Conservation (phyloP, 257 asterid species). For the Fraxinus anomala region DNA sequence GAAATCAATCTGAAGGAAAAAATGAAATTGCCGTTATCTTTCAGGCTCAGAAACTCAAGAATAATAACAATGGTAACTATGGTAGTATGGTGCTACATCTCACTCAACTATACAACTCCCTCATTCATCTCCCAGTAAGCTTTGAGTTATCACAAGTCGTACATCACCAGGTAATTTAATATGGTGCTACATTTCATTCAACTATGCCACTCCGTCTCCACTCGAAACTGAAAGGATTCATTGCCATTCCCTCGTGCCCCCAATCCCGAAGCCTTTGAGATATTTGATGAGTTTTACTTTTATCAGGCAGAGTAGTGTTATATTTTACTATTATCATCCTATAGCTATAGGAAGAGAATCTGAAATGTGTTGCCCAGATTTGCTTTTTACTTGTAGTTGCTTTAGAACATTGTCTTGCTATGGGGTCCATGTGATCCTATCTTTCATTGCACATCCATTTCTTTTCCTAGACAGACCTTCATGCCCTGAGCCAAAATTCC, state of each 20-base stretch:
- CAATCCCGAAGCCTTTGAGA: not conserved
- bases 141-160: too few relatives aligned
- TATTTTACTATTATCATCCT: not conserved
- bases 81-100: not conserved
- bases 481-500: slow-evolving; percentile 31
- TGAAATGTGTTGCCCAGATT: slow-evolving; percentile 1
- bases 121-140: not conserved
- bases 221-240: not conserved
- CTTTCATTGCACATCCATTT: not conserved
- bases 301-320: not conserved
- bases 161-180: not conserved
- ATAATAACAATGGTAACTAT: not conserved
- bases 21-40: too few relatives aligned
- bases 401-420: not conserved
- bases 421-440: slow-evolving; percentile 1
- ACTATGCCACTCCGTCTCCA: not conserved
- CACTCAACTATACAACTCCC: not conserved
- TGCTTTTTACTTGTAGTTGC: not conserved
- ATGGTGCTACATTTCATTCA: not conserved
- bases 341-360: not conserved
- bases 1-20: not conserved
- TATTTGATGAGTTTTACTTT: not conserved
- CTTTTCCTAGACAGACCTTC: slow-evolving; percentile 9
- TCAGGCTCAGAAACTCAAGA: not conserved
- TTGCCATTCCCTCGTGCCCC: not conserved